Conservation (phyloP, 176 grass and related monocot species). For the Tillandsia leiboldiana region DNA sequence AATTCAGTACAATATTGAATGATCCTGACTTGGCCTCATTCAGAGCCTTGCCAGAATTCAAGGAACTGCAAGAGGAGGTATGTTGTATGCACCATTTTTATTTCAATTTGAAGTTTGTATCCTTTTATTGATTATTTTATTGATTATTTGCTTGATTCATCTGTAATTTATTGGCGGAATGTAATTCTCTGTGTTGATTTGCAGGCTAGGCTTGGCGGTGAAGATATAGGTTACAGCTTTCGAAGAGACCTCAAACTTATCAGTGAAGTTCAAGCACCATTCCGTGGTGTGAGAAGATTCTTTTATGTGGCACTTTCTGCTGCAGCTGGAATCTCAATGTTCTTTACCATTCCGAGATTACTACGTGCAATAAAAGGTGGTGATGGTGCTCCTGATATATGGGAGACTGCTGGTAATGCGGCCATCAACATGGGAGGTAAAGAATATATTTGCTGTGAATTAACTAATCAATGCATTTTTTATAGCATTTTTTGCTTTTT, state of each 20-base stretch:
- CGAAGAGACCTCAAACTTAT: conserved; percentile 90
- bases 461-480: background rate
- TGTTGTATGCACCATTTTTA: background rate
- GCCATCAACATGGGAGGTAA: conserved; percentile 94
- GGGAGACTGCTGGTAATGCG: conserved; percentile 73
- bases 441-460: conserved; percentile 8
- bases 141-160: too few relatives aligned
- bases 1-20: conserved; percentile 88
- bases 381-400: conserved; percentile 72
- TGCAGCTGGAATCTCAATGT: conserved; percentile 79
- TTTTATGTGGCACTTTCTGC: conserved; percentile 89
- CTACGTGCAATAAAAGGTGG: conserved; percentile 73
- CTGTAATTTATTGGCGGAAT: too few relatives aligned
- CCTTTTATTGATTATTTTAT: too few relatives aligned
- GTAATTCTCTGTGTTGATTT: background rate
- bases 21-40: conserved; percentile 85
- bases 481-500: background rate
- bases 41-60: conserved; percentile 82
- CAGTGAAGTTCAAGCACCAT: conserved; percentile 97
- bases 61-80: conserved; percentile 93
- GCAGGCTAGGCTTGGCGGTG: conserved; percentile 76
- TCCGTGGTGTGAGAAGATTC: conserved; percentile 89
- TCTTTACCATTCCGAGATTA: conserved; percentile 90
- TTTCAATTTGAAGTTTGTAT: too few relatives aligned
- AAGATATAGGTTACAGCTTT: conserved; percentile 86